Percentiles rank a stretch among this genome's conserved stretches.
Evolutionary conservation across 306 rosid species (phyloP).

Genomic region (Trifolium dubium): DNA sequence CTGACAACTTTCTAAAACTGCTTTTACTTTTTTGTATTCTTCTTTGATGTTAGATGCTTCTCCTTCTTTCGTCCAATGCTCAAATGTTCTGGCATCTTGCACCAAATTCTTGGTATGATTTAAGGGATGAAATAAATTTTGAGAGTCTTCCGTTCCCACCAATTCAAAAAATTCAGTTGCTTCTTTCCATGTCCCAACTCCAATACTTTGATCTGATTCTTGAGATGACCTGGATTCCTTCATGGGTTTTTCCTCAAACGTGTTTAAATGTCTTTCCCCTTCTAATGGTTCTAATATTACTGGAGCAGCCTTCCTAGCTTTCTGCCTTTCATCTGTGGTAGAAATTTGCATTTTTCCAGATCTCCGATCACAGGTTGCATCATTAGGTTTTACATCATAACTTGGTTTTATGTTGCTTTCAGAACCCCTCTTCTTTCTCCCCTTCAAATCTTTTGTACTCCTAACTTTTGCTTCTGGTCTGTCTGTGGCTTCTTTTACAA

Average conservation of each 20-base stretch:
- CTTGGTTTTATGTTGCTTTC: conserved; percentile 51
- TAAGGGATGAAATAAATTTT: conserved; percentile 48
- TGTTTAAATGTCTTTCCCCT: conserved; percentile 47
- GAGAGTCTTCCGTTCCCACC: conserved; percentile 69
- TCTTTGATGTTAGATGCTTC: conserved; percentile 47
- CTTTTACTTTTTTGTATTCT: conserved; percentile 39
- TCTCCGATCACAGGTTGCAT: conserved; percentile 48
- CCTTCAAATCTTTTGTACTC: conserved; percentile 71
- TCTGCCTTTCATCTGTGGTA: conserved; percentile 59
- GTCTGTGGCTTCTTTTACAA: conserved; percentile 67
- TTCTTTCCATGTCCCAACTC: conserved; percentile 73
- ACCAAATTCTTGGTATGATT: conserved; percentile 47
- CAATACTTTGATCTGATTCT: conserved; percentile 56
- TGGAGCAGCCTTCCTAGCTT: conserved; percentile 50
- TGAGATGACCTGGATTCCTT: conserved; percentile 59
- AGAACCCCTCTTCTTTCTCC: conserved; percentile 57
- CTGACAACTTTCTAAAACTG: conserved; percentile 41
- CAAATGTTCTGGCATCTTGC: conserved; percentile 46
- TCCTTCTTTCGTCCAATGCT: conserved; percentile 48
- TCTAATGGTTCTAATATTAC: conserved; percentile 49
- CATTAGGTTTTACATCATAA: conserved; percentile 51
- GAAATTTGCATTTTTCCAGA: conserved; percentile 42
- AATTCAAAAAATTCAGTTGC: conserved; percentile 81
- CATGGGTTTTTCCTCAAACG: conserved; percentile 46
- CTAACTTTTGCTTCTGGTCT: conserved; percentile 61